Percentiles rank a stretch among this genome's conserved stretches.
Conservation (phyloP, 768 basidiomycete species). For the Galerina marginata region DNA sequence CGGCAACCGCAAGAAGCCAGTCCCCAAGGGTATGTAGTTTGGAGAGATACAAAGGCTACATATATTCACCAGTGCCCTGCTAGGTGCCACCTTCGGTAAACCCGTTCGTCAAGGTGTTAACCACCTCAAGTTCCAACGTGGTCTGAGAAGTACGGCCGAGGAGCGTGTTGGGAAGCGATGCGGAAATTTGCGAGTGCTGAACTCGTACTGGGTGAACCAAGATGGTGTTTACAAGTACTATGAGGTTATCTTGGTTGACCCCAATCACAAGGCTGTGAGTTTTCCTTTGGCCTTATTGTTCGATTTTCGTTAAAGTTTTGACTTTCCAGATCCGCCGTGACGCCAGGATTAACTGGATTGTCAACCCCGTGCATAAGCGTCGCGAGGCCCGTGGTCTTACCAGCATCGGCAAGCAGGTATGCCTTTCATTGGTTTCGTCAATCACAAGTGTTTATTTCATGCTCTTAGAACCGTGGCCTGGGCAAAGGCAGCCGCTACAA, state of each 20-base stretch:
- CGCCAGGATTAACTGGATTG: constrained; percentile 98
- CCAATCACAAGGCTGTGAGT: constrained; percentile 90
- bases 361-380: constrained; percentile 97
- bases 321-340: constrained; percentile 83
- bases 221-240: constrained; percentile 99
- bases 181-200: constrained; percentile 94
- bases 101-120: constrained; percentile 99
- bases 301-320: not conserved
- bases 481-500: constrained; percentile 97
- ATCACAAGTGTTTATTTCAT: constrained; percentile 2
- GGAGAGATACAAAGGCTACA: not conserved
- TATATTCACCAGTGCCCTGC: not conserved
- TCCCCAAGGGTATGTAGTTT: constrained; percentile 80
- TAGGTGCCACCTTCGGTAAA: constrained; percentile 98
- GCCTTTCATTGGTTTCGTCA: constrained; percentile 24
- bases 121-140: constrained; percentile 97
- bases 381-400: constrained; percentile 98
- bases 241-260: constrained; percentile 98
- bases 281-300: constrained; percentile 13
- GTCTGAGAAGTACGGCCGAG: constrained; percentile 92
- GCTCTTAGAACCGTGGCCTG: constrained; percentile 86
- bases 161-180: constrained; percentile 97
- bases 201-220: constrained; percentile 99
- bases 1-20: constrained; percentile 99
- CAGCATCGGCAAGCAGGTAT: constrained; percentile 92